Evolutionary conservation across 306 rosid species (phyloP), one percentile per base, ranked within the genome.

Genomic region (Sophora flavescens): DNA sequence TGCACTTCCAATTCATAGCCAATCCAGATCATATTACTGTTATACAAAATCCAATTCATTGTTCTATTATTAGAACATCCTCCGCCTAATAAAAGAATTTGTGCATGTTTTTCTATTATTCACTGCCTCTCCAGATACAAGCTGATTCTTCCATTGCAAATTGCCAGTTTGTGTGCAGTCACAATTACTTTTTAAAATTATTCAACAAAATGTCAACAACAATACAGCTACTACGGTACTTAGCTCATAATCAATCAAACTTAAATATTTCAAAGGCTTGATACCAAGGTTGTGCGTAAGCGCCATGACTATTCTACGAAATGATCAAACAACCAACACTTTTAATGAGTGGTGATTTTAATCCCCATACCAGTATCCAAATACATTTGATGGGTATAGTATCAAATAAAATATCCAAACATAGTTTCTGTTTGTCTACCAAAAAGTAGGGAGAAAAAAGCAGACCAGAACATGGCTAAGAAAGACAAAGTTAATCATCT

Each of bases 381-480:
- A 53, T n/a, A 63, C 57, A 65, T 32, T 41, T 6, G 12, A 48
- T 30, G 51, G 70, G 62, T 26, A 72, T 26, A 13, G 2, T 9
- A 50, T 50, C 45, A 39, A 74, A 17, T 26, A 56, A 45, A 61
- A 32, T 6, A 14, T 47, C 15, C 52, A 68, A 63, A 74, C 28
- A 62, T 8, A 15, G 56, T 61, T 68, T 74, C 57, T 35, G 33
- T 17, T 71, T 36, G 66, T 6, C 70, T 44, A 53, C 62, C 35
- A 66, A 12, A 42, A 32, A 63, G 36, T 35, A 16, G 52, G 18
- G 39, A 52, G 17, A 74, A 58, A 26, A 32, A 41, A 30, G 39
- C 76, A 56, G 1, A 61, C 28, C 35, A 62, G 8, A 76, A 59
- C 60, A 60, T 38, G 58, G 57, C 53, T 11, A n/a, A 15, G 65